Conservation (phyloP, 805 yeast genomes). For the Kodamaea lidongshanica region DNA sequence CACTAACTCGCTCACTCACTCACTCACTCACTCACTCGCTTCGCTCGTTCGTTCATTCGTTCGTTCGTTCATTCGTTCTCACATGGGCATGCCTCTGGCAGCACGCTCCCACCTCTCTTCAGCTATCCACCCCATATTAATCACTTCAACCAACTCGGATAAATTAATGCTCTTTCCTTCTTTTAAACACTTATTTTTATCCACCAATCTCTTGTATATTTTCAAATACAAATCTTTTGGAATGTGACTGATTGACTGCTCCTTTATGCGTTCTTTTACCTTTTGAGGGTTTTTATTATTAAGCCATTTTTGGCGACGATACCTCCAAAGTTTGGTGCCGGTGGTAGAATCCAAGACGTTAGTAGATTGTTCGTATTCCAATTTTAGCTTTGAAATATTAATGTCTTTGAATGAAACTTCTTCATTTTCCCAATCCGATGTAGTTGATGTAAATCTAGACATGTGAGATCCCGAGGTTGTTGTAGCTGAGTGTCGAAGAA, state of each 20-base stretch:
- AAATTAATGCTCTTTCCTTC: slow-evolving; percentile 59
- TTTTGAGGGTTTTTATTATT: slow-evolving; percentile 25
- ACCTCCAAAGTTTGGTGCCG: slow-evolving; percentile 65
- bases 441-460: slow-evolving; percentile 7
- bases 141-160: slow-evolving; percentile 60
- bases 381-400: slow-evolving; percentile 22
- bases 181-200: slow-evolving; percentile 61
- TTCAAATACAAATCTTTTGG: slow-evolving; percentile 49
- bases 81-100: slow-evolving; percentile 35
- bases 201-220: slow-evolving; percentile 64
- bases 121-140: slow-evolving; percentile 81
- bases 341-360: slow-evolving; percentile 7
- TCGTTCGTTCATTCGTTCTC: too few species aligned
- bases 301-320: slow-evolving; percentile 65
- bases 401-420: slow-evolving; percentile 17
- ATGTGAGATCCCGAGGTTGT: slow-evolving; percentile 12
- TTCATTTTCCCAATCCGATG: slow-evolving; percentile 11
- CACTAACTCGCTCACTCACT: too few species aligned
- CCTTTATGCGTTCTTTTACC: slow-evolving; percentile 10
- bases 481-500: too few species aligned
- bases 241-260: slow-evolving; percentile 26
- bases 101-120: slow-evolving; percentile 67
- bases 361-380: slow-evolving; percentile 21
- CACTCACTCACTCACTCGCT: too few species aligned
- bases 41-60: too few species aligned